phyloP scores from a whole-genome alignment of 2,329 filamentous ascomycete species.

The Fusarium poae region DNA sequence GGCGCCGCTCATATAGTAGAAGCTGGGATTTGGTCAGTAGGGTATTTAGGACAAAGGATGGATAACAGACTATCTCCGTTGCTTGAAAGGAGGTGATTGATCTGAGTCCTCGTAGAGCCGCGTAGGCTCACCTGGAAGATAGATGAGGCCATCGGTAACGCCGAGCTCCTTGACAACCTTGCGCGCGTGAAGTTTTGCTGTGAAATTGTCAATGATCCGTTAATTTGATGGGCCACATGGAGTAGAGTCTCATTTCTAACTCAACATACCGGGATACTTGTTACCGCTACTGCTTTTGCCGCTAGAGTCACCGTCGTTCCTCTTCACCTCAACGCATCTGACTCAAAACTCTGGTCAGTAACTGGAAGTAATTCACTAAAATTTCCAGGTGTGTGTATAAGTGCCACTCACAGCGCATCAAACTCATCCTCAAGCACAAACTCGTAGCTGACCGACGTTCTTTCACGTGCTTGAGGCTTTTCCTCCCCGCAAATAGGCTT shows the following conservation, averaged over 20 bases:
- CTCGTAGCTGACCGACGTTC: conserved; percentile 46
- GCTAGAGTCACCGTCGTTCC: conserved; percentile 29
- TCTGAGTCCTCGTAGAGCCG: conserved; percentile 70
- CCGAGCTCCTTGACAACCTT: conserved; percentile 67
- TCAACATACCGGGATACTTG: conserved; percentile 56
- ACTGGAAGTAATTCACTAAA: neutral
- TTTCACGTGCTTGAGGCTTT: conserved; percentile 39
- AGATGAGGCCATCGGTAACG: conserved; percentile 65
- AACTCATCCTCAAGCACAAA: conserved; percentile 66
- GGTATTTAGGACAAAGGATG: neutral
- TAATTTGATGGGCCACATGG: neutral
- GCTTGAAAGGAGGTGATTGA: conserved; percentile 67
- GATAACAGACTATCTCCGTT: conserved; percentile 67
- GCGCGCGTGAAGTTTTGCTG: conserved; percentile 69
- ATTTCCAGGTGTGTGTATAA: no score
- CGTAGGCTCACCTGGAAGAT: conserved; percentile 66
- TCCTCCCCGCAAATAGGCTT: conserved; percentile 39
- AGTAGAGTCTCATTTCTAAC: neutral
- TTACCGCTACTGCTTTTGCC: conserved; percentile 42
- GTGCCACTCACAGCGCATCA: conserved; percentile 64
- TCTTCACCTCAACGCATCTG: conserved; percentile 57
- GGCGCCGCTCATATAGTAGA: conserved; percentile 69
- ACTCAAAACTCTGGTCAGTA: conserved; percentile 13
- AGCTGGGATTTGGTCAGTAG: conserved; percentile 55
- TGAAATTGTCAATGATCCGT: neutral